These are phyloP conservation scores for Rosa multiflora DNA, from an alignment of 306 rosid genomes.

Conservation along the genomic window DNA sequence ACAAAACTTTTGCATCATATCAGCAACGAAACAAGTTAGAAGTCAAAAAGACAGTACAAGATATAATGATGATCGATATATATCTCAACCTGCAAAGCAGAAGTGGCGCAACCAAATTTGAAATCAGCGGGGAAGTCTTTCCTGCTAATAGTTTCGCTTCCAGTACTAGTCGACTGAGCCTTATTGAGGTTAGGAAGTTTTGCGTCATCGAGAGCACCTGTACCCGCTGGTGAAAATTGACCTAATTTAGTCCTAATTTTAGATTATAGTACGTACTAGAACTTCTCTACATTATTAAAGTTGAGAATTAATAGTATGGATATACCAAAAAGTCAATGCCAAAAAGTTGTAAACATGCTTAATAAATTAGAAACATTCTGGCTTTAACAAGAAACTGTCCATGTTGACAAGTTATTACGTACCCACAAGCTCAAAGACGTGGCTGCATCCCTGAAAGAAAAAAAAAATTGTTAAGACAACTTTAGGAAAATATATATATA, in stretches of 20 bases:
- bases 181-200: not conserved
- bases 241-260: no score
- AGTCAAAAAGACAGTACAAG: not conserved
- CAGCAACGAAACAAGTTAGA: not conserved
- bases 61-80: not conserved
- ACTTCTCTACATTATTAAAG: no score
- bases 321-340: no score
- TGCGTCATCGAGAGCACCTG: not conserved
- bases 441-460: not conserved
- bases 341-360: no score
- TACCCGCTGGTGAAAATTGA: not conserved
- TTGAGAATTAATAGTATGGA: no score
- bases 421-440: not conserved
- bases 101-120: constrained; percentile 9
- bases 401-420: not conserved
- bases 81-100: constrained; percentile 1
- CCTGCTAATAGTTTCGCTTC: not conserved
- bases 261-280: no score
- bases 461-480: no score
- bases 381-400: not conserved
- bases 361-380: not conserved
- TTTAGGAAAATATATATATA: no score
- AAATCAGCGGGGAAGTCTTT: not conserved
- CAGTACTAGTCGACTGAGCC: not conserved
- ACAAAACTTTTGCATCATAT: not conserved